phyloP scores from a whole-genome alignment of 2,329 filamentous ascomycete species.

The Dactylellina haptotyla region DNA sequence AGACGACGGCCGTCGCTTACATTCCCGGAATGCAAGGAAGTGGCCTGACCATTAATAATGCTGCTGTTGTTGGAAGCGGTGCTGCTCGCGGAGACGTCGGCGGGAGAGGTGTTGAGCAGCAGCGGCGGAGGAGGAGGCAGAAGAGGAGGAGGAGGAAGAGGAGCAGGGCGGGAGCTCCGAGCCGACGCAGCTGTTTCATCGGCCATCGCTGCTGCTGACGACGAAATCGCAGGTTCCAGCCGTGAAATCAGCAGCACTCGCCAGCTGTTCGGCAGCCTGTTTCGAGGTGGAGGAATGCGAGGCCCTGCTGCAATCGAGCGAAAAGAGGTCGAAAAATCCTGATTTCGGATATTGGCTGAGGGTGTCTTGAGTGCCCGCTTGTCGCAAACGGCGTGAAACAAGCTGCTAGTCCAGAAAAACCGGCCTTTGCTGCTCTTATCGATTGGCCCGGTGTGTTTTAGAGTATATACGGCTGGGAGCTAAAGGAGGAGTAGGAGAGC shows the following conservation, averaged over 20 bases:
- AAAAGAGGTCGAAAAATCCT: constrained; percentile 30
- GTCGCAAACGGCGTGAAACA: constrained; percentile 34
- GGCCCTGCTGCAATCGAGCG: neutral
- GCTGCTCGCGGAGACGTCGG: neutral
- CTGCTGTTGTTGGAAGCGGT: constrained; percentile 11
- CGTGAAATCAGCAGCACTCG: too few species aligned
- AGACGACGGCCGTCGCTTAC: constrained; percentile 23
- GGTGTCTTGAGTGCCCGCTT: neutral
- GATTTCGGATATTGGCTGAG: constrained; percentile 27
- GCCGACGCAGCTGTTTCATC: constrained; percentile 52
- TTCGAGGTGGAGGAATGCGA: constrained; percentile 17
- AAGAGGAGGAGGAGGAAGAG: constrained; percentile 28
- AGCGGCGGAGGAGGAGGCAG: neutral
- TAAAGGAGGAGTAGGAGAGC: neutral
- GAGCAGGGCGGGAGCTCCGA: constrained; percentile 36
- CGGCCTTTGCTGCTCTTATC: neutral
- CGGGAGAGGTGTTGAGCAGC: too few species aligned
- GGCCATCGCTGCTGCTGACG: constrained; percentile 22
- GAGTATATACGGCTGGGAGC: neutral
- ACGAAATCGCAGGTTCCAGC: neutral
- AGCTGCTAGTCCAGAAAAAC: neutral
- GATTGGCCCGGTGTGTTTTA: neutral
- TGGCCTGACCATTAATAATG: neutral
- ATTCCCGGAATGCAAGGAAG: constrained; percentile 14
- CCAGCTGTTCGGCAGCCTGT: neutral